Base-by-base conservation (phyloP, 1,284 basidiomycete species). In the Marasmius tenuissimus region DNA sequence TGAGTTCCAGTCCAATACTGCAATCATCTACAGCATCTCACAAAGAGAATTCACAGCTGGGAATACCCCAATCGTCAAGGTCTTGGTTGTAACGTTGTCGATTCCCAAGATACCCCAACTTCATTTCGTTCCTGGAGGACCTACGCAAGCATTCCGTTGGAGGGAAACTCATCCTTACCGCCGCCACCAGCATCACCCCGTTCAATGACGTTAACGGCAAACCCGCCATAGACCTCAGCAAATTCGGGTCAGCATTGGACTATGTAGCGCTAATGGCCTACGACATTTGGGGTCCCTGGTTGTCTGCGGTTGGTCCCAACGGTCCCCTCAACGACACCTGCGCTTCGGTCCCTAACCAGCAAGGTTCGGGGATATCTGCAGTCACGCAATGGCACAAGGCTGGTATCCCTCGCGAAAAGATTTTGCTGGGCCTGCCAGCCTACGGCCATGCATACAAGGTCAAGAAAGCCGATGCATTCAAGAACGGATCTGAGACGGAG, bases 291-390 rank as follows among this genome's bases (percentile, higher is more conserved):
- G 64, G 64, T 47, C 57, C 62, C 22, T 77, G 80, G 79, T 79
- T 66, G 58, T 57, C 57, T 27, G 63, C 72, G 45, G 76, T 79
- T 4, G 90, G 91, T 8, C 85, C 91, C 33, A 92, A 97, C 73
- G 88, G 94, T 0, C 94, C 95, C n/a, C 83, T 97, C 12, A 78
- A 86, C 39, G 87, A 96, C 74, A 82, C 85, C 0, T 97, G 94
- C 71, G 83, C 87, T 3, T 71, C 86, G 51, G 74, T 81, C 1
- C 71, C 73, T 1, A 75, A 84, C 58, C 86, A 90, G 61, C 80
- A 81, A 33, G 93, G 92, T 8, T 95, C 92, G 63, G 93, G 89
- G 20, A 80, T 84, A 33, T 85, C 85, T 34, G 89, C 91, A 4
- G 81, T 96, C 56, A 74, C 79, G 16, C 83, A 85, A 7, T 97